Conservation (phyloP, 2,329 filamentous ascomycete species). For the Leptographium procerum region DNA sequence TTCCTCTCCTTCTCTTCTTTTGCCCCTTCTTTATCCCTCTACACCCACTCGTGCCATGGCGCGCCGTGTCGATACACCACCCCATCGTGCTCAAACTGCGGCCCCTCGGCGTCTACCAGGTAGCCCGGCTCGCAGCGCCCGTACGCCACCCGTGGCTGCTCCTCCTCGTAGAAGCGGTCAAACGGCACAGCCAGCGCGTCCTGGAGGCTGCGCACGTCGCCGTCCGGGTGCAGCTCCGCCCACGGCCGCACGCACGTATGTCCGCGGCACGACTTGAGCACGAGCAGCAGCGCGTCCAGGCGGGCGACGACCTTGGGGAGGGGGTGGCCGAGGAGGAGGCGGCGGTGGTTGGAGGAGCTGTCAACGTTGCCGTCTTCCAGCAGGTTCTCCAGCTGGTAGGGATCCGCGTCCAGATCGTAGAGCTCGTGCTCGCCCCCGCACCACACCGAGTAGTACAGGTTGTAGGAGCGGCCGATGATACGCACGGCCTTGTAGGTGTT, state of each 20-base stretch:
- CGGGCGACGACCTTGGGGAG: constrained; percentile 32
- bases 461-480: constrained; percentile 42
- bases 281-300: constrained; percentile 47
- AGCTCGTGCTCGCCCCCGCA: constrained; percentile 57
- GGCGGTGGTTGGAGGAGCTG: not conserved
- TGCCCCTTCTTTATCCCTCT: not conserved
- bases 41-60: constrained; percentile 20
- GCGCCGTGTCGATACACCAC: constrained; percentile 16
- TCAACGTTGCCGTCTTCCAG: constrained; percentile 7
- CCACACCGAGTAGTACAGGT: constrained; percentile 57
- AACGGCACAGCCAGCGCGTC: constrained; percentile 37
- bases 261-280: constrained; percentile 49
- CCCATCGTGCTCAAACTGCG: constrained; percentile 26
- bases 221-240: constrained; percentile 42
- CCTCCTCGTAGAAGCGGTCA: constrained; percentile 40
- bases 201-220: constrained; percentile 35
- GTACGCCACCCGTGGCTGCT: constrained; percentile 39
- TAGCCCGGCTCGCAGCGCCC: constrained; percentile 45
- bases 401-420: constrained; percentile 49
- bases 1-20: not conserved
- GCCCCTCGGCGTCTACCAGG: constrained; percentile 42
- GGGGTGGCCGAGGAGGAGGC: constrained; percentile 19
- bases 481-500: constrained; percentile 53
- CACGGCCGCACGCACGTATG: constrained; percentile 43
- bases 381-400: constrained; percentile 38